These are phyloP conservation scores for Boletus huronensis DNA, from an alignment of 768 basidiomycete species.

Conservation along the genomic window DNA sequence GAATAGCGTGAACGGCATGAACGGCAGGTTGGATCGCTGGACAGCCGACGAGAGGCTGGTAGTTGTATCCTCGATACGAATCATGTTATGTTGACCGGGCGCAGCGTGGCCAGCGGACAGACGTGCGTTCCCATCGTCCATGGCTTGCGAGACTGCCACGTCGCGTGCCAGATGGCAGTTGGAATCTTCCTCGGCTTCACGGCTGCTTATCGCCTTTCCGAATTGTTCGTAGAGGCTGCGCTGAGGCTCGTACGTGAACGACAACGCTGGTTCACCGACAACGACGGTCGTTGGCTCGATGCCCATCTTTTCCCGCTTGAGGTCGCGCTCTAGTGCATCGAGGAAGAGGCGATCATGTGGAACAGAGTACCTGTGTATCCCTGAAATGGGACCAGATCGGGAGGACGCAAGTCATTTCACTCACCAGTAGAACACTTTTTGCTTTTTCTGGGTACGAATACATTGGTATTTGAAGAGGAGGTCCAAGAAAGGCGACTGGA, in stretches of 20 bases:
- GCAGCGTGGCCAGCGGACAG: constrained; percentile 10
- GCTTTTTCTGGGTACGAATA: constrained; percentile 97
- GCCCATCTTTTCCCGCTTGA: constrained; percentile 93
- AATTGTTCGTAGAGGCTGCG: constrained; percentile 89
- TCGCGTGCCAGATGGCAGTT: constrained; percentile 34
- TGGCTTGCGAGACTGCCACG: constrained; percentile 2
- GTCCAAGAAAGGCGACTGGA: constrained; percentile 87
- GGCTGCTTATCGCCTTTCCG: constrained; percentile 40
- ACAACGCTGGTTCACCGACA: constrained; percentile 77
- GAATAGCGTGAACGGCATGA: constrained; percentile 71
- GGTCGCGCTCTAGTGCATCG: constrained; percentile 92
- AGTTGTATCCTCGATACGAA: constrained; percentile 27
- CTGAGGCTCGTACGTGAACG: constrained; percentile 86
- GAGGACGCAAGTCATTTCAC: constrained; percentile 23
- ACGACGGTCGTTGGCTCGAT: constrained; percentile 78
- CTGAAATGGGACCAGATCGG: not conserved
- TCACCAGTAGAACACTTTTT: constrained; percentile 98
- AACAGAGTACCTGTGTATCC: constrained; percentile 77
- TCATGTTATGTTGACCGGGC: constrained; percentile 11
- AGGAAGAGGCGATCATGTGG: constrained; percentile 96
- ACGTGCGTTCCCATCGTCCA: constrained; percentile 15
- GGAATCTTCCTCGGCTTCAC: constrained; percentile 35
- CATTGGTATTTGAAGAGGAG: constrained; percentile 95
- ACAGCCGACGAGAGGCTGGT: constrained; percentile 12
- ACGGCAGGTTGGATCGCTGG: constrained; percentile 33